phyloP scores from a whole-genome alignment of 2,329 filamentous ascomycete genomes.

The Cadophora sp. region DNA sequence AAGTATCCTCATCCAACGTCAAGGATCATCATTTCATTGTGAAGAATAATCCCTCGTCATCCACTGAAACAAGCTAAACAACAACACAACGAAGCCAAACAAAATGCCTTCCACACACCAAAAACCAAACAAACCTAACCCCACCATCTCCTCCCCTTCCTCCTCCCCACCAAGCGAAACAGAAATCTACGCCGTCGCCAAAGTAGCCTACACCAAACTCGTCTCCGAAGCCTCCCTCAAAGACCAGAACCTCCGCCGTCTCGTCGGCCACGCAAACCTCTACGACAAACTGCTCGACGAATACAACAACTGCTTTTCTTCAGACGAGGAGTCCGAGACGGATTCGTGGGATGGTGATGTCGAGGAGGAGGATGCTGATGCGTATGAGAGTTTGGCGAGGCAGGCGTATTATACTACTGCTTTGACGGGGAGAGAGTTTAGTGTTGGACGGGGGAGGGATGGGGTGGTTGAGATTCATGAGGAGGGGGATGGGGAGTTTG shows the following conservation, averaged over 20 bases:
- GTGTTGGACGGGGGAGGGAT: not conserved
- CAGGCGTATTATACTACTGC: not conserved
- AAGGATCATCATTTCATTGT: no score
- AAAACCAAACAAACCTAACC: not conserved
- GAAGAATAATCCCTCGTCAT: no score
- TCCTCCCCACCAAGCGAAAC: not conserved
- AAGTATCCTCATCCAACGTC: not conserved
- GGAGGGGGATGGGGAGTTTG: not conserved
- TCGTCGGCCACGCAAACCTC: slow-evolving; percentile 28
- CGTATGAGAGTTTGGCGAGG: not conserved
- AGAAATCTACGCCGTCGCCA: slow-evolving; percentile 24
- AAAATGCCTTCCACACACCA: not conserved
- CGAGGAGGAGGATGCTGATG: not conserved
- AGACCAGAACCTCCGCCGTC: slow-evolving; percentile 24
- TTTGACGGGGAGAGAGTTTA: not conserved
- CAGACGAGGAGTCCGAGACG: not conserved
- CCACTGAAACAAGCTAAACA: not conserved
- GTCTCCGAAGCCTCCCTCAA: slow-evolving; percentile 19
- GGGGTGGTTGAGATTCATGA: not conserved
- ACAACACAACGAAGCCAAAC: not conserved
- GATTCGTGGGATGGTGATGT: not conserved
- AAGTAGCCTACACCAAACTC: slow-evolving; percentile 24
- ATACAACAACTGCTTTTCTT: slow-evolving; percentile 11
- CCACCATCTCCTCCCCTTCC: not conserved
- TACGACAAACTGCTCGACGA: slow-evolving; percentile 26